phyloP scores from a whole-genome alignment of 345 rosid genomes.

The Salix dunnii region DNA sequence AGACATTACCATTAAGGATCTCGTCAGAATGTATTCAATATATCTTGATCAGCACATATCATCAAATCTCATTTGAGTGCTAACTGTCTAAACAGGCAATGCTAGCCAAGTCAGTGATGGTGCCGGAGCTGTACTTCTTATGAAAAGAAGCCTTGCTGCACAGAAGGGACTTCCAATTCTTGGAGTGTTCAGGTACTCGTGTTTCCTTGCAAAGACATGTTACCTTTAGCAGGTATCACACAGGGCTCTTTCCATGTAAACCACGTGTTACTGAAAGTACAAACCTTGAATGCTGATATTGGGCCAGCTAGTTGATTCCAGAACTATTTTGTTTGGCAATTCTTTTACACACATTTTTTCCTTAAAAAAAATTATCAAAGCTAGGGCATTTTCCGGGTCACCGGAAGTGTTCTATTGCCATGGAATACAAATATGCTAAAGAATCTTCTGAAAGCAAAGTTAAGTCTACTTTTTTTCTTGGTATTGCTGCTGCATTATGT shows the following conservation, averaged over 20 bases:
- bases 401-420: too few species aligned
- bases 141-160: slow-evolving; percentile 81
- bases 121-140: slow-evolving; percentile 90
- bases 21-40: background rate
- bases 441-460: too few species aligned
- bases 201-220: background rate
- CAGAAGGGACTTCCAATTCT: slow-evolving; percentile 89
- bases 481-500: too few species aligned
- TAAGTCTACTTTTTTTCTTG: too few species aligned
- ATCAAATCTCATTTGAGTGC: slow-evolving; percentile 12
- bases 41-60: background rate
- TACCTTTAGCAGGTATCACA: background rate
- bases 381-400: too few species aligned
- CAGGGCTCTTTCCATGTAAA: background rate
- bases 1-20: background rate
- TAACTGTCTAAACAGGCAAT: slow-evolving; percentile 48
- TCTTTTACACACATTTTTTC: too few species aligned
- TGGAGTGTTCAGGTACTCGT: slow-evolving; percentile 73
- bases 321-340: background rate
- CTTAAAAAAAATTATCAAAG: too few species aligned
- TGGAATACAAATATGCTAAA: too few species aligned
- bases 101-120: slow-evolving; percentile 98
- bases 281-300: background rate
- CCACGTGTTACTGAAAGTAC: background rate
- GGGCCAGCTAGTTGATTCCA: background rate